Percentiles rank a stretch among this genome's conserved stretches.
Evolutionary conservation across 139 green algal species (phyloP).

Genomic region (Coccomyxa sp.): DNA sequence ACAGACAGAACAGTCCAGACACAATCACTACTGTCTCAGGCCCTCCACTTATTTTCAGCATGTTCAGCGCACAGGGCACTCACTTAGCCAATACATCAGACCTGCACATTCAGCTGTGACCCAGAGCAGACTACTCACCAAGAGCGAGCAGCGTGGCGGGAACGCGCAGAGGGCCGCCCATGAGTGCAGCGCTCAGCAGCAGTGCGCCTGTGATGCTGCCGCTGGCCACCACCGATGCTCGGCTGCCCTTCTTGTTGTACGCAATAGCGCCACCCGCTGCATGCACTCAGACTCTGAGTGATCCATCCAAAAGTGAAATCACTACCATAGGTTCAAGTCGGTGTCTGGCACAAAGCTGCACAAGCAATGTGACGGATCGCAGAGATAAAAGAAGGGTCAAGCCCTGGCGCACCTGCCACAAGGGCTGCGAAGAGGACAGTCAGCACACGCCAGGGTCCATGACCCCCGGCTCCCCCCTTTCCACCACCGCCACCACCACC

Average conservation of each 20-base stretch:
- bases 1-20: too few relatives aligned
- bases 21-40: too few relatives aligned
- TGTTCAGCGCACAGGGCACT: too few relatives aligned
- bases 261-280: background rate
- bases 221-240: background rate
- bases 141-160: background rate
- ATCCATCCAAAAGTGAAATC: too few relatives aligned
- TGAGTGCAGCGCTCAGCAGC: background rate
- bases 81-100: too few relatives aligned
- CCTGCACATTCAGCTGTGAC: too few relatives aligned
- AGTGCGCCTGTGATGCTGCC: background rate
- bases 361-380: too few relatives aligned
- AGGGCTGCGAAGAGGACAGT: background rate
- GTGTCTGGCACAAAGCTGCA: too few relatives aligned
- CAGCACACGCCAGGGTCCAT: background rate
- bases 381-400: background rate
- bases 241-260: conserved; percentile 5
- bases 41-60: too few relatives aligned
- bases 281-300: background rate
- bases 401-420: background rate
- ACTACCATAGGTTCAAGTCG: too few relatives aligned
- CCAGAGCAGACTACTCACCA: background rate
- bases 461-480: background rate
- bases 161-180: background rate
- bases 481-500: background rate